Evolutionary conservation across 345 rosid genomes (phyloP).

Genomic region (Lepidium sativum): DNA sequence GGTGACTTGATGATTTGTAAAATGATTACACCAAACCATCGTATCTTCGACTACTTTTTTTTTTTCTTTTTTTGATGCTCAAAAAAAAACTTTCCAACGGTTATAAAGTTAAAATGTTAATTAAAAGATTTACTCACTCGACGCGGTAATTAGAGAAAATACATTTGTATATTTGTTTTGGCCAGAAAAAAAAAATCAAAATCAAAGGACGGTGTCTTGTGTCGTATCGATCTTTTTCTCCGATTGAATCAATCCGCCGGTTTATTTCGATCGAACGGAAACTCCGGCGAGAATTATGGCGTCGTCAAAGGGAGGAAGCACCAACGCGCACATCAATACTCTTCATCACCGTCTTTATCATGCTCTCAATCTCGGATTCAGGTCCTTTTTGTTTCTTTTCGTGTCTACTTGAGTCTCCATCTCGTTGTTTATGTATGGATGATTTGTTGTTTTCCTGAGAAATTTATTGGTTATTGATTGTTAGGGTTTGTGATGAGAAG

Average conservation of each 20-base stretch:
- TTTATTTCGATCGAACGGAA: not conserved
- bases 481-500: conserved; percentile 31
- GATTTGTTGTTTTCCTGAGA: not conserved
- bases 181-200: no score
- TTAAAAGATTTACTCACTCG: no score
- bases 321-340: conserved; percentile 16
- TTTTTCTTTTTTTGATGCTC: no score
- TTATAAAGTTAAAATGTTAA: no score
- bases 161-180: no score
- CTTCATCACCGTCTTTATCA: conserved; percentile 27
- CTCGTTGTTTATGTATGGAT: not conserved
- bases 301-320: conserved; percentile 17
- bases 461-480: not conserved
- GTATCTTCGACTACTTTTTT: no score
- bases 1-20: no score
- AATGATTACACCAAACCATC: no score
- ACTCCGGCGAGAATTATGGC: conserved; percentile 25
- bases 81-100: no score
- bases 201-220: no score
- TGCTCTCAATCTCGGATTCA: conserved; percentile 32
- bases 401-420: not conserved
- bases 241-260: not conserved
- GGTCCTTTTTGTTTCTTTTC: not conserved
- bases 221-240: not conserved
- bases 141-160: no score